Base-by-base conservation (phyloP, 441 rosid species). In the Populus hybrid region DNA sequence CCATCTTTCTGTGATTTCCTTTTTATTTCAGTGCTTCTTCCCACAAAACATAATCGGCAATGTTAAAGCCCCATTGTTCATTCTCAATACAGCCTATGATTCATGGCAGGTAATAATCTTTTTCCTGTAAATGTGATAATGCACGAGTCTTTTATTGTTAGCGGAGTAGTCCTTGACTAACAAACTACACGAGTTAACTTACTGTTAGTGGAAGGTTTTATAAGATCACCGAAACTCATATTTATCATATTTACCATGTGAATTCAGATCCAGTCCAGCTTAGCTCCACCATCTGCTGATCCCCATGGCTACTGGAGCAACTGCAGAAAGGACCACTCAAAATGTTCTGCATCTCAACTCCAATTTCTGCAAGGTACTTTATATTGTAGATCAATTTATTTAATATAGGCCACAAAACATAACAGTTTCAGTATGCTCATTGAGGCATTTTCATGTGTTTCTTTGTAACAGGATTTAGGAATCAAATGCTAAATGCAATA, bases 241-340 rank as follows among this genome's bases (percentile, higher is more conserved):
- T 23, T 38, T 72, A 1, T 61, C 35, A 11, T n/a, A n/a, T 23
- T 40, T 72, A 1, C 20, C 24, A n/a, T 69, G 59, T 70, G 61
- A 53, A 35, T 70, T 73, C 78, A 82, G 85, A 79, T 82, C 71
- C 82, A 79, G 45, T 79, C 80, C 64, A 82, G 85, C 85, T 84
- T 97, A 80, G 98, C 98, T 84, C 98, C 99, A 71, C 87, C 89
- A 53, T 74, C 95, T 3, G 98, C 99, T 0, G 99, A 97, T 87
- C 98, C 98, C 26, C 88, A 87, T 69, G 99, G 99, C 50, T 87
- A 83, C 74, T 97, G 99, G 99, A 90, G 82, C 29, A 87, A 87
- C 29, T 94, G 99, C 84, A 88, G 93, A 77, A 83, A 92, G 74
- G 88, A 97, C 84, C 89, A 91, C 76, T 91, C 85, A 9, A 90